Evolutionary conservation across 2,329 filamentous ascomycete species (phyloP).

Genomic region (Pseudogymnoascus sp.): DNA sequence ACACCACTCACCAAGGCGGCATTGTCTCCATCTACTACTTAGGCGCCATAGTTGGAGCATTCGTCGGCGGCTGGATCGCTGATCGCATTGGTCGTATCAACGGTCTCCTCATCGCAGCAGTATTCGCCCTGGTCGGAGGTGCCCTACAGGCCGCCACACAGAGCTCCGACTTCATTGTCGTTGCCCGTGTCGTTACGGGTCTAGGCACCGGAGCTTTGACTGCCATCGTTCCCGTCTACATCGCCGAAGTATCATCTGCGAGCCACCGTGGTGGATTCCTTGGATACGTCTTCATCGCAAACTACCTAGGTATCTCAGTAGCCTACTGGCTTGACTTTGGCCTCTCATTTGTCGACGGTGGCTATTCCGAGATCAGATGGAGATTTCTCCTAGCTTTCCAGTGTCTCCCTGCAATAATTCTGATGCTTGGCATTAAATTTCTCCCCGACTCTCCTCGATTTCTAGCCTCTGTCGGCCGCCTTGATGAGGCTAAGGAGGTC

Average conservation of each 20-base stretch:
- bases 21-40: slow-evolving; percentile 28
- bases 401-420: slow-evolving; percentile 34
- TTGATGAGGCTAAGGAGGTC: slow-evolving; percentile 15
- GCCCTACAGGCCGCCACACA: slow-evolving; percentile 20
- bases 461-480: slow-evolving; percentile 13
- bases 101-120: slow-evolving; percentile 39
- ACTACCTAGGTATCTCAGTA: slow-evolving; percentile 26
- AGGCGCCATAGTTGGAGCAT: slow-evolving; percentile 25
- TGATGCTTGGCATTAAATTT: slow-evolving; percentile 33
- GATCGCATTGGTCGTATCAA: slow-evolving; percentile 47
- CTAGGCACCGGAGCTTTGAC: slow-evolving; percentile 29
- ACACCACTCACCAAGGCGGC: slow-evolving; percentile 27
- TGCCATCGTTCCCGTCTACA: slow-evolving; percentile 25
- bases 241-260: slow-evolving; percentile 24
- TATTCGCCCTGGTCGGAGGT: slow-evolving; percentile 24
- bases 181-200: slow-evolving; percentile 27
- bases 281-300: slow-evolving; percentile 26
- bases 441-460: slow-evolving; percentile 38
- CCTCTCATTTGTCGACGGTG: slow-evolving; percentile 32
- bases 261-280: slow-evolving; percentile 25
- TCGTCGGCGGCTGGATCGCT: slow-evolving; percentile 39
- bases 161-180: slow-evolving; percentile 27
- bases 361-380: slow-evolving; percentile 21
- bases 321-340: slow-evolving; percentile 30
- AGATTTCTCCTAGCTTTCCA: slow-evolving; percentile 28